These are phyloP conservation scores for Lepiota brunneoincarnata DNA, from an alignment of 768 basidiomycete species.

Conservation along the genomic window DNA sequence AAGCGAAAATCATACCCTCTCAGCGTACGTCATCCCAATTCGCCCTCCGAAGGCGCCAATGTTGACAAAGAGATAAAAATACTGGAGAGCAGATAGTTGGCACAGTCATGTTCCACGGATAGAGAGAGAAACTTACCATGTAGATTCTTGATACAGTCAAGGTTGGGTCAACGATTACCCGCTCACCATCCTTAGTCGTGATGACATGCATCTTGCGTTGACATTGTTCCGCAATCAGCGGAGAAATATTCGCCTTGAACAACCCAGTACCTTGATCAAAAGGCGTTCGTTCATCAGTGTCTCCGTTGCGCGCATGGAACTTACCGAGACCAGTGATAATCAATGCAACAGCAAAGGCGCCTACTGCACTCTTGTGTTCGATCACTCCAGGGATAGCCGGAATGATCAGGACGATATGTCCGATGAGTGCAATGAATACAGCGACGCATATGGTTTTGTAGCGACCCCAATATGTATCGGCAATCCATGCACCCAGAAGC, in stretches of 20 bases:
- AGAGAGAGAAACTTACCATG: conserved; percentile 45
- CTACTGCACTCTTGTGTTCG: conserved; percentile 45
- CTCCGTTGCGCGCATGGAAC: conserved; percentile 1
- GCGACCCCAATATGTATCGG: conserved; percentile 67
- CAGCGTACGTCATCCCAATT: conserved; percentile 65
- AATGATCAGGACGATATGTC: conserved; percentile 64
- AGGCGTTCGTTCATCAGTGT: conserved; percentile 2
- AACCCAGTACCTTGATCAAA: conserved; percentile 50
- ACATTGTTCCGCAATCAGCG: conserved; percentile 78
- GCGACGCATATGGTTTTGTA: conserved; percentile 66
- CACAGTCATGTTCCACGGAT: neutral
- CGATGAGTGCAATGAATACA: conserved; percentile 54
- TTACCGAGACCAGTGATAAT: conserved; percentile 53
- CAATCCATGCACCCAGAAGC: conserved; percentile 61
- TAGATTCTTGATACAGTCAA: conserved; percentile 70
- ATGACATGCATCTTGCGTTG: conserved; percentile 50
- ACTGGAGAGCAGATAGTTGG: conserved; percentile 27
- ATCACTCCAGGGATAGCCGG: conserved; percentile 69
- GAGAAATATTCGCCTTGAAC: conserved; percentile 78
- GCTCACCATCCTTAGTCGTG: conserved; percentile 53
- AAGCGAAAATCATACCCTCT: conserved; percentile 40
- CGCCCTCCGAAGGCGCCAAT: conserved; percentile 69
- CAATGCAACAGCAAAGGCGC: conserved; percentile 55
- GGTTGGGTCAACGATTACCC: conserved; percentile 72
- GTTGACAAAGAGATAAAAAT: conserved; percentile 76